These are phyloP conservation scores for Saccharum officinarum DNA, from an alignment of 176 grass and related monocot species.

Conservation along the genomic window DNA sequence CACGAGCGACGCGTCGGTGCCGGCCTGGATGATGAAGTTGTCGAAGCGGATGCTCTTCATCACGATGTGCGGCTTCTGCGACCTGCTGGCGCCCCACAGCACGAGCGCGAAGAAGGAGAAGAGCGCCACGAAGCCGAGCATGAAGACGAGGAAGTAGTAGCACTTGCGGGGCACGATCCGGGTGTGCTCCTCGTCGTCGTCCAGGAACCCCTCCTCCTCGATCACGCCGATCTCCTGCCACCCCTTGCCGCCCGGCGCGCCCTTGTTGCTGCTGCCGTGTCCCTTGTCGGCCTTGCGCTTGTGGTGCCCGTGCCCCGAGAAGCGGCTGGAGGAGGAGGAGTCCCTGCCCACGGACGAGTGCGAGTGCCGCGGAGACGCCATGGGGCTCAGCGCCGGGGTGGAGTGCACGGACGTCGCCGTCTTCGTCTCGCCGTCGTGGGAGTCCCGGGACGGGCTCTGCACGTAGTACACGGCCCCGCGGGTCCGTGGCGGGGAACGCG, in stretches of 20 bases:
- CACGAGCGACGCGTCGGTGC: conserved; percentile 94
- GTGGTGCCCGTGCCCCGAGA: conserved; percentile 43
- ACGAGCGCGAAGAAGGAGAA: conserved; percentile 98
- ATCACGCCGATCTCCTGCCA: conserved; percentile 82
- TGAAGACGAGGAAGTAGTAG: conserved; percentile 64
- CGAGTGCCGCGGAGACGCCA: conserved; percentile 71
- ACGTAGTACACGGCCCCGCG: conserved; percentile 68
- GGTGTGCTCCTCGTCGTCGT: conserved; percentile 50
- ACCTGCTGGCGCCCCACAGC: conserved; percentile 88
- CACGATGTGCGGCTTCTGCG: conserved; percentile 71
- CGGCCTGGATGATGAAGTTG: conserved; percentile 93
- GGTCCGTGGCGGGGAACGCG: conserved; percentile 52
- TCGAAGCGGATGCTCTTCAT: conserved; percentile 84
- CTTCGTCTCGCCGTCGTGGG: conserved; percentile 82
- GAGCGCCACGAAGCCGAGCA: conserved; percentile 55
- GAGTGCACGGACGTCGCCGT: conserved; percentile 76
- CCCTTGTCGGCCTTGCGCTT: conserved; percentile 15
- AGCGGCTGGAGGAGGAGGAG: conserved; percentile 81
- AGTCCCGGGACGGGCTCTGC: conserved; percentile 92
- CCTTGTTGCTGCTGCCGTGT: conserved; percentile 35
- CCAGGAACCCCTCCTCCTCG: conserved; percentile 74
- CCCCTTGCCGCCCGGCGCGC: conserved; percentile 28
- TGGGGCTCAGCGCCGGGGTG: conserved; percentile 68
- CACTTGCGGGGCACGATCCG: conserved; percentile 53
- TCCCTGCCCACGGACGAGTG: conserved; percentile 77